Evolutionary conservation across 257 asterid genomes (phyloP), one percentile per base, ranked within the genome.

Genomic region (Prunella vulgaris): DNA sequence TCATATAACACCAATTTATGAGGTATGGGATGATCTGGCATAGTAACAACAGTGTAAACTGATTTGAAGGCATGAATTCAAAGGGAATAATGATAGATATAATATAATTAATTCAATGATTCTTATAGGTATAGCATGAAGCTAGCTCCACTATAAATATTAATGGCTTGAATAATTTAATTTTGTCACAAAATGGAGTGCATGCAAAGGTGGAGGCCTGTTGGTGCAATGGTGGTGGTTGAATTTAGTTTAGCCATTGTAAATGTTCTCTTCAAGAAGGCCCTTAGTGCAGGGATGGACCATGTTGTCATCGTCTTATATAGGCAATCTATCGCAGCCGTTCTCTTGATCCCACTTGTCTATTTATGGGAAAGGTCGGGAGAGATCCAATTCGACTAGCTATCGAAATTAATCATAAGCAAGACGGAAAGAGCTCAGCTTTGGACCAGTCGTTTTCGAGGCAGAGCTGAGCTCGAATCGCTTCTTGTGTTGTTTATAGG

Each of bases 331-430:
- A 46, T 87, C 3, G 69, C 88, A 3, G 66, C 87, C 14, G 2
- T 84, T 14, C 66, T 81, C 79, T 82, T 89, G 81, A 68, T 71
- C 70, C 96, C 96, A 5, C 52, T 89, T 56, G 95, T 86, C 49
- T 82, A 62, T 63, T 78, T 79, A 42, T 69, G 46, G 40, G 96
- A 89, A 80, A 85, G 96, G 96, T 89, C 42, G 0, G 1, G 0
- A 46, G 7, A 15, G 33, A 30, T 30, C n/a, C n/a, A n/a, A n/a
- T n/a, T n/a, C n/a, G n/a, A n/a, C n/a, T n/a, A n/a, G n/a, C n/a
- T n/a, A n/a, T n/a, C n/a, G n/a, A n/a, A n/a, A n/a, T n/a, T n/a
- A n/a, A n/a, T n/a, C n/a, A n/a, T n/a, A n/a, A n/a, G n/a, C n/a
- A n/a, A n/a, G n/a, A n/a, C n/a, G n/a, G n/a, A n/a, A n/a, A n/a